phyloP scores from a whole-genome alignment of 2,329 filamentous ascomycete genomes.

The Calonectria pauciramosa region DNA sequence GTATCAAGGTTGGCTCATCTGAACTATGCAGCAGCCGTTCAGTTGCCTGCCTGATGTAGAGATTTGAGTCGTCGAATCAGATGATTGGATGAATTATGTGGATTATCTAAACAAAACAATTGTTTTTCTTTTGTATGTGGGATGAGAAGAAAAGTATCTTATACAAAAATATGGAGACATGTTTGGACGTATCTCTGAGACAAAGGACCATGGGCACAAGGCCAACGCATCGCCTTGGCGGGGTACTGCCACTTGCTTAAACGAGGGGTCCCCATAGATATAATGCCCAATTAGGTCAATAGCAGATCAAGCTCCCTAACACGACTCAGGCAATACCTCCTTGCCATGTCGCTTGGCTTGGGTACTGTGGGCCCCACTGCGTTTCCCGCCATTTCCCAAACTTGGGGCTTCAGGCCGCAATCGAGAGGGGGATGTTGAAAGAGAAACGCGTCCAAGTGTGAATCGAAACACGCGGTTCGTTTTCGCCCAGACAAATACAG shows the following conservation, averaged over 20 bases:
- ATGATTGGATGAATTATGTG: constrained; percentile 10
- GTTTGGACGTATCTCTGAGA: neutral
- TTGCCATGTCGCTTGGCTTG: neutral
- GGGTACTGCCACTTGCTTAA: neutral
- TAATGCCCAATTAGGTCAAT: neutral
- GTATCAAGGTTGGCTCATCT: constrained; percentile 76
- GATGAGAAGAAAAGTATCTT: constrained; percentile 18
- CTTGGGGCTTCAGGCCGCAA: neutral
- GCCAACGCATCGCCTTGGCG: neutral
- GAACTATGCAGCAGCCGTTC: constrained; percentile 78
- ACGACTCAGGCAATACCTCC: neutral
- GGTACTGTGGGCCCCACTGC: neutral
- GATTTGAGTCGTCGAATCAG: neutral
- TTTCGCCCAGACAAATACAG: neutral
- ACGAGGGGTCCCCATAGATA: neutral
- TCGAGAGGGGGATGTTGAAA: neutral
- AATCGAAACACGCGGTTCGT: neutral
- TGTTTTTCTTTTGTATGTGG: constrained; percentile 1
- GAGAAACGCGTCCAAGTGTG: neutral
- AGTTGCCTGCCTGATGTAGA: constrained; percentile 78
- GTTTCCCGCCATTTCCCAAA: neutral
- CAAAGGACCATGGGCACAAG: neutral
- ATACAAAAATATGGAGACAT: neutral
- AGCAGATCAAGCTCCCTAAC: neutral
- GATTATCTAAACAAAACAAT: constrained; percentile 6